phyloP scores from a whole-genome alignment of 192 early-diverging fungal species.

The Coemansia sp. region DNA sequence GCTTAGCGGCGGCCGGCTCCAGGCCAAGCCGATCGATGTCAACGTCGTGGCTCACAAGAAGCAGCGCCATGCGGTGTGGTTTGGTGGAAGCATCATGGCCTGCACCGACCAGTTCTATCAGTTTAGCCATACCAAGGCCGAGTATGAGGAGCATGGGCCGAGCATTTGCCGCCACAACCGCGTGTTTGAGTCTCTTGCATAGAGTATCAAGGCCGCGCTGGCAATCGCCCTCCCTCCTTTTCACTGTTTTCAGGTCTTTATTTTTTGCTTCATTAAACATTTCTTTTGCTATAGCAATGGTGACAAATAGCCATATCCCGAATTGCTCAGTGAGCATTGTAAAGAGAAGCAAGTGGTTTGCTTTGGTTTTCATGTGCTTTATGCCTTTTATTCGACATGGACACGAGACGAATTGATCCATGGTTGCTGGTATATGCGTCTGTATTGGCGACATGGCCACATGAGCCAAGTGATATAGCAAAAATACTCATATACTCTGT shows the following conservation, averaged over 20 bases:
- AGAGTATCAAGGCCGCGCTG: constrained; percentile 6
- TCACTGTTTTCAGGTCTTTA: background rate
- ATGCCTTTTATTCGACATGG: no score
- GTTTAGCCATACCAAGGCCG: constrained; percentile 95
- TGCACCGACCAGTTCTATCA: constrained; percentile 84
- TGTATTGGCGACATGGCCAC: background rate
- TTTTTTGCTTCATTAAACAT: background rate
- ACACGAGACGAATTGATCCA: no score
- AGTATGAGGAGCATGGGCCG: constrained; percentile 97
- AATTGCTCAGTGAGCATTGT: no score
- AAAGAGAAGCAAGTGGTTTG: no score
- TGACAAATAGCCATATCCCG: no score
- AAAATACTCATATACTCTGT: no score
- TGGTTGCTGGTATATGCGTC: no score
- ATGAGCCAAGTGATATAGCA: background rate
- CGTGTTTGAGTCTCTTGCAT: constrained; percentile 65
- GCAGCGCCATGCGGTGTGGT: constrained; percentile 99
- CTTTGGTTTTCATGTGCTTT: no score
- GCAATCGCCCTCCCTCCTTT: background rate
- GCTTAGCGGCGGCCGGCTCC: constrained; percentile 66
- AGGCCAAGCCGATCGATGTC: constrained; percentile 86
- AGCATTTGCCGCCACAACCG: constrained; percentile 92
- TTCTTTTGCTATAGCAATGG: no score
- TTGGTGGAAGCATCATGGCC: constrained; percentile 92
- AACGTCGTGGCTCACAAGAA: constrained; percentile 98